Evolutionary conservation across 2,329 filamentous ascomycete species (phyloP), one percentile per base, ranked within the genome.

Genomic region (Colletotrichum sp.): DNA sequence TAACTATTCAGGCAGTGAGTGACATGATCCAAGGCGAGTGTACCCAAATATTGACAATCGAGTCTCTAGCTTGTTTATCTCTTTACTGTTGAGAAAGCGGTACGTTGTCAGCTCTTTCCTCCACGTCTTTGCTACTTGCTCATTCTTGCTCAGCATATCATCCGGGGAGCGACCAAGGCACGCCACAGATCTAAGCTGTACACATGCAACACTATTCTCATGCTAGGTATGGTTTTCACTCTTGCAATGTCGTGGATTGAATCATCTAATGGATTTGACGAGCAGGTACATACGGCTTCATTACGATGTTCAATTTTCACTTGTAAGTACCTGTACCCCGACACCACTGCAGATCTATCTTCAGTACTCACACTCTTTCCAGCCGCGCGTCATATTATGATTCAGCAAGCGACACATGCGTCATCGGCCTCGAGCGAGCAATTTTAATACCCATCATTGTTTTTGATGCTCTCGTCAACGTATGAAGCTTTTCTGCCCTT

Each of bases 1-100:
- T 58, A 28, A 58, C 55, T 58, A 18, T 58, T 16, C 13, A 61
- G 56, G 26, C 56, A 61, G 56, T 61, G 30, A 61, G 56, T 30
- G 26, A 18, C 5, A 8, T 34, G 3, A 10, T 30, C 6, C 3
- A 18, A 3, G 2, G 18, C 21, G 24, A 28, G 4, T n/a, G 13
- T 5, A n/a, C 4, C 16, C 13, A 10, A 0, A 21, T 21, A 1
- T 30, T 60, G 16, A 61, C 18, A 52, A 24, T 13, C 12, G n/a
- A 52, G 0, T 52, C n/a, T 0, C 2, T 21, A 61, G 70, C 56
- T 73, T 30, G 65, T 62, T 56, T 69, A 69, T 28, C 64, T 73
- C 3, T 62, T 73, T 56, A 69, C 58, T 55, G 28, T 69, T n/a
- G 70, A 73, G 7, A 72, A 73, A 38, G 65, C 36, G 21, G 70